Base-by-base conservation (phyloP, 2,329 filamentous ascomycete genomes). In the Xylaria sp. region DNA sequence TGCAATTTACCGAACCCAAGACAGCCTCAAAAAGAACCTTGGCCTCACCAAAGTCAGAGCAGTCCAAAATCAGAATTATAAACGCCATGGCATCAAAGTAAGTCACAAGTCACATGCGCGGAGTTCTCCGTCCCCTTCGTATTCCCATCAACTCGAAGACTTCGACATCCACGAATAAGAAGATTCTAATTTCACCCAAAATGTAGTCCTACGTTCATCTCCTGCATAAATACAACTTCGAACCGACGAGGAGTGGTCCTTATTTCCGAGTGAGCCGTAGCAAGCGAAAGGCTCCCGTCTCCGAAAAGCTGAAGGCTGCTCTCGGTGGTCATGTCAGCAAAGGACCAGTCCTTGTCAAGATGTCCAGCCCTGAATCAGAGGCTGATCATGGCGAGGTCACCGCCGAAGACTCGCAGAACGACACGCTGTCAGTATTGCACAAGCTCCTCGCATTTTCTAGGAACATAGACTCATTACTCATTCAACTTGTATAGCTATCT, bases 401-500 rank as follows among this genome's bases (percentile, higher is more conserved):
- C 6, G 86, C 87, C 6, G 85, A 91, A 28, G 91, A 93, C 76
- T 84, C 88, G 63, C 88, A 92, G 79, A 91, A 91, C 73, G 90
- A 93, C 71, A 82, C 86, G 6, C 80, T 87, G 80, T 78, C 62
- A 56, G 58, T 44, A 4, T 39, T 20, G 15, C 51, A n/a, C 7
- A 7, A 20, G 2, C 31, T 54, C n/a, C 20, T 18, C 2, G 12
- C 5, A 3, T 13, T 41, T 50, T 48, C 23, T 2, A 2, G 34
- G 18, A 3, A 3, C 20, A 66, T 44, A 13, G 18, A 15, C n/a
- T 1, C 13, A 15, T 10, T 20, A 34, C 56, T 66, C 1, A 68
- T 25, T 63, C 18, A 89, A 90, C 71, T 89, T 92, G 70, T 82
- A 86, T 3, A 81, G 87, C 79, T 78, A 92, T 76, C 84, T 92